Percentiles rank a stretch among this genome's conserved stretches.
phyloP scores from a whole-genome alignment of 495 filamentous ascomycete species.

The Aspergillus asperescens region DNA sequence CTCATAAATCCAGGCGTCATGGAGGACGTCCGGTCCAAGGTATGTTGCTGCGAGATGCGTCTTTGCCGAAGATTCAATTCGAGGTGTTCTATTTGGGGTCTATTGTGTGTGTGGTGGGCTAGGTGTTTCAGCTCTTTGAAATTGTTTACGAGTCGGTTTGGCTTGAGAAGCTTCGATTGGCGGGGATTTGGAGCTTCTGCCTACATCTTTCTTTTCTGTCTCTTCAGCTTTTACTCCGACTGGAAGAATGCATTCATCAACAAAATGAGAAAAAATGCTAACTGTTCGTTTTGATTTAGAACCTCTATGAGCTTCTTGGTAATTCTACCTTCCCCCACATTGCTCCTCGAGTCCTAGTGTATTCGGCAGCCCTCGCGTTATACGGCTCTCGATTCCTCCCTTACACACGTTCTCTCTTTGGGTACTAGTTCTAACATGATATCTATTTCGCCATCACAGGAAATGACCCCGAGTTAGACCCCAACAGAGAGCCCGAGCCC shows the following conservation, averaged over 20 bases:
- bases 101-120: neutral
- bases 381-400: conserved; percentile 6
- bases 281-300: conserved; percentile 42
- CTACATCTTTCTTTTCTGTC: neutral
- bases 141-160: neutral
- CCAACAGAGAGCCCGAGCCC: conserved; percentile 66
- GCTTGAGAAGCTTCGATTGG: neutral
- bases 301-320: conserved; percentile 88
- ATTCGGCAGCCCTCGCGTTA: neutral
- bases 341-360: conserved; percentile 11
- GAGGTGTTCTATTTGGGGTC: neutral
- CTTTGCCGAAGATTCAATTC: neutral
- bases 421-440: conserved; percentile 10
- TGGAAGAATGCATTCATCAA: too few species aligned
- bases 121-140: neutral
- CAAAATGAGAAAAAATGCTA: conserved; percentile 13
- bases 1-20: conserved; percentile 47
- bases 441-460: conserved; percentile 42
- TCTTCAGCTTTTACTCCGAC: neutral
- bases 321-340: conserved; percentile 40
- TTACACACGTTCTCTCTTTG: conserved; percentile 17
- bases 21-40: conserved; percentile 50
- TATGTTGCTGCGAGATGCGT: conserved; percentile 22
- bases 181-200: conserved; percentile 3
- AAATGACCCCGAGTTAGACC: conserved; percentile 87